A percentile compares a stretch with the other conserved stretches of the same genome.
Conservation (phyloP, 202 grass and related monocot genomes). For the Eragrostis tef region DNA sequence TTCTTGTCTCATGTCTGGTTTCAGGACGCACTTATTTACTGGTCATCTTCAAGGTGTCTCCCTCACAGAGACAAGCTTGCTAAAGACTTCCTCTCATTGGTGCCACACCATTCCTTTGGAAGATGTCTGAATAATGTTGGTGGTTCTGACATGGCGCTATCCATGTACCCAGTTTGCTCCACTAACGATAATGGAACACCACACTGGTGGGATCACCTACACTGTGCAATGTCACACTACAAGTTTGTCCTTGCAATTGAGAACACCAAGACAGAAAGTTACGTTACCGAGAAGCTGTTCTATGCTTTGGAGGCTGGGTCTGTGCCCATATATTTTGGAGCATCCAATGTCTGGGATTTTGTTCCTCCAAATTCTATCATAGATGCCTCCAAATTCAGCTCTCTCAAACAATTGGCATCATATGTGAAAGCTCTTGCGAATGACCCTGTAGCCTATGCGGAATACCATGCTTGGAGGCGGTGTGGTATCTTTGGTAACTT, state of each 20-base stretch:
- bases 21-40: constrained; percentile 90
- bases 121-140: constrained; percentile 92
- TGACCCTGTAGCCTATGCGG: constrained; percentile 79
- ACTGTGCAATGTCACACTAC: constrained; percentile 91
- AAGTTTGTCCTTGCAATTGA: constrained; percentile 98
- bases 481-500: constrained; percentile 81
- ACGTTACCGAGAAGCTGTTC: constrained; percentile 93
- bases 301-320: constrained; percentile 90
- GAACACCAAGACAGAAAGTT: constrained; percentile 83
- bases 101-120: constrained; percentile 89
- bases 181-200: constrained; percentile 49
- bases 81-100: constrained; percentile 64
- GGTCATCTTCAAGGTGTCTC: constrained; percentile 95
- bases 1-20: constrained; percentile 27
- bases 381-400: constrained; percentile 82
- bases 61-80: constrained; percentile 70
- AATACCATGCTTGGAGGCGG: constrained; percentile 94
- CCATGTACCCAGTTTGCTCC: constrained; percentile 76
- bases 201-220: constrained; percentile 89
- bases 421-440: constrained; percentile 81
- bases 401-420: constrained; percentile 65
- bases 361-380: constrained; percentile 88
- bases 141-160: constrained; percentile 70
- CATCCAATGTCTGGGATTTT: constrained; percentile 88
- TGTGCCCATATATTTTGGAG: constrained; percentile 92